Conservation (phyloP, 2,329 filamentous ascomycete species). For the Alternaria sp. region DNA sequence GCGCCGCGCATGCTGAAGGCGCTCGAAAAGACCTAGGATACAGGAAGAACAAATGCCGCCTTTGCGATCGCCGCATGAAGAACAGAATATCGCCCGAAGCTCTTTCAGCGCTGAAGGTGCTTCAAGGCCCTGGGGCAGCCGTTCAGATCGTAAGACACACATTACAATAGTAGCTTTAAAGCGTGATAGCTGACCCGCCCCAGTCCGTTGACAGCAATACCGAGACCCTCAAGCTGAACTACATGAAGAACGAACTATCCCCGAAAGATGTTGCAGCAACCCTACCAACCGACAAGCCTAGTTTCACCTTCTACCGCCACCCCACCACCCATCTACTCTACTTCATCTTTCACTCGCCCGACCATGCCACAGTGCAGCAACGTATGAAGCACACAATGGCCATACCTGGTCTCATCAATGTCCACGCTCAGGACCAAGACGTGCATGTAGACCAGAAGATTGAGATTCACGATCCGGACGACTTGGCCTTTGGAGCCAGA, state of each 20-base stretch:
- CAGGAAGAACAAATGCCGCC: conserved; percentile 34
- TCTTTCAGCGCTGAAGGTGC: conserved; percentile 17
- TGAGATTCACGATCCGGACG: conserved; percentile 35
- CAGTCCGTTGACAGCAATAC: conserved; percentile 28
- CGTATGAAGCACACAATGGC: conserved; percentile 42
- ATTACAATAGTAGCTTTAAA: neutral
- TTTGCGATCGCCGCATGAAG: conserved; percentile 43
- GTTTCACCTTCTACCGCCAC: conserved; percentile 39
- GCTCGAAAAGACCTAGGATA: conserved; percentile 10
- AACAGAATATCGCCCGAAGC: conserved; percentile 31
- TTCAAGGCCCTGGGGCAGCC: conserved; percentile 13
- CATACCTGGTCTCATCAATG: conserved; percentile 33
- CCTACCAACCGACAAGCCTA: conserved; percentile 13
- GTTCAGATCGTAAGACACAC: conserved; percentile 29
- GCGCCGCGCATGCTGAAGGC: neutral
- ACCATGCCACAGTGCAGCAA: conserved; percentile 28
- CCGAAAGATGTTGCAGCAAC: conserved; percentile 5
- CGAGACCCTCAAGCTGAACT: conserved; percentile 20
- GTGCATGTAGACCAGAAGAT: conserved; percentile 33
- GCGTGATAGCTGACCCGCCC: neutral
- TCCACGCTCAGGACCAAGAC: conserved; percentile 32
- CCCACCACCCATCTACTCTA: conserved; percentile 15
- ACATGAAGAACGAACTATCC: neutral
- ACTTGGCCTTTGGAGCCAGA: conserved; percentile 24
- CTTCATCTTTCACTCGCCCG: conserved; percentile 37